phyloP scores from a whole-genome alignment of 192 early-diverging fungal species.

The Coemansia sp. region DNA sequence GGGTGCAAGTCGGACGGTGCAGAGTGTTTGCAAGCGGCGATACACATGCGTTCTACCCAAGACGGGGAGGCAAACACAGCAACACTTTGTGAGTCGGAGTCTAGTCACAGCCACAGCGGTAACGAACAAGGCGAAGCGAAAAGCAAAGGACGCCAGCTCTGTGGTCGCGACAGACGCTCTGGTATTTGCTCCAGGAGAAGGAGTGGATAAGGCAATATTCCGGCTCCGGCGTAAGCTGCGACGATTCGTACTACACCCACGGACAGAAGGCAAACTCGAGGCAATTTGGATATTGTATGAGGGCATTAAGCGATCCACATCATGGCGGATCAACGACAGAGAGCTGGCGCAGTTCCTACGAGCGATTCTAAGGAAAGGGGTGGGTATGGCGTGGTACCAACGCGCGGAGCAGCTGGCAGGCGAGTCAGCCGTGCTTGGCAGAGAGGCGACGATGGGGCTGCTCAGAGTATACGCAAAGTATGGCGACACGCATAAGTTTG shows the following conservation, averaged over 20 bases:
- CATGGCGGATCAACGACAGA: slow-evolving; percentile 13
- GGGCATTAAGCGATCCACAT: slow-evolving; percentile 7
- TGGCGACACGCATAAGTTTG: slow-evolving; percentile 24
- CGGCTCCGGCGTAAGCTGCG: slow-evolving; percentile 32
- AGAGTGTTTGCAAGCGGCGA: not conserved
- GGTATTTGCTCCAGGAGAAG: not conserved
- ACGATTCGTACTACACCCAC: slow-evolving; percentile 19
- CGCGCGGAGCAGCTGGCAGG: slow-evolving; percentile 21
- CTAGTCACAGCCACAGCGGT: not conserved
- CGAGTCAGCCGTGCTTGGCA: not conserved
- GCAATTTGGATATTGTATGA: slow-evolving; percentile 32
- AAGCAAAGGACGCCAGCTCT: not conserved
- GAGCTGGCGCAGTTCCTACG: slow-evolving; percentile 31
- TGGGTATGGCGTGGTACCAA: slow-evolving; percentile 17
- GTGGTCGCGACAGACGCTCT: not conserved
- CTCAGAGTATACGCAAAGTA: slow-evolving; percentile 32
- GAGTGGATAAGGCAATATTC: slow-evolving; percentile 14
- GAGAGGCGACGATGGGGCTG: slow-evolving; percentile 12
- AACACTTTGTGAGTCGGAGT: not conserved
- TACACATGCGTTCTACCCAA: not conserved
- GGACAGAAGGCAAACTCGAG: slow-evolving; percentile 27
- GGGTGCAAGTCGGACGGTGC: not conserved
- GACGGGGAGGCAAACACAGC: not conserved
- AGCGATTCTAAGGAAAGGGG: slow-evolving; percentile 25
- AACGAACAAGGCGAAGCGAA: not conserved